A percentile compares a stretch with the other conserved stretches of the same genome.
These are phyloP conservation scores for Acer saccharum DNA, from an alignment of 345 rosid species.

Conservation along the genomic window DNA sequence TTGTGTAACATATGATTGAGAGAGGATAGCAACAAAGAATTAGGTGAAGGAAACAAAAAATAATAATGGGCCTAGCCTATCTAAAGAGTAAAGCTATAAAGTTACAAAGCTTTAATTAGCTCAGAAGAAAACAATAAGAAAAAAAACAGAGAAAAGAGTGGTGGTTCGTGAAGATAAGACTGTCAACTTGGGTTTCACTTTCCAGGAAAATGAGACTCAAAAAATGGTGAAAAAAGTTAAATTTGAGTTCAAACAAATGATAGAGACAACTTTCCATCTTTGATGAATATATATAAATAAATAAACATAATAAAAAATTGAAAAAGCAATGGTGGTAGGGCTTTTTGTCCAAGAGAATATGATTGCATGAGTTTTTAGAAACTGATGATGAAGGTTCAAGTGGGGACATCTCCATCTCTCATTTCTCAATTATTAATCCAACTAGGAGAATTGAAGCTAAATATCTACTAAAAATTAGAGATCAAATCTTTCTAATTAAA, in stretches of 20 bases:
- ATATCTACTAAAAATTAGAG: neutral
- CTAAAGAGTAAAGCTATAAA: no score
- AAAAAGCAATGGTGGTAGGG: slow-evolving; percentile 15
- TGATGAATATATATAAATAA: neutral
- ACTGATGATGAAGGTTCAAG: slow-evolving; percentile 27
- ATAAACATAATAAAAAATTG: neutral
- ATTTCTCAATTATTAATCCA: slow-evolving; percentile 33
- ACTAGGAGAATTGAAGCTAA: neutral
- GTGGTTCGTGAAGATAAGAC: neutral
- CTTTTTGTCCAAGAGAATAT: neutral
- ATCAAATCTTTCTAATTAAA: neutral
- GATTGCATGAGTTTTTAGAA: slow-evolving; percentile 10
- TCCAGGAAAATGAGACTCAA: slow-evolving; percentile 1
- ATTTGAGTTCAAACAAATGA: neutral
- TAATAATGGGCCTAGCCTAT: neutral
- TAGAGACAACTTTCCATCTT: neutral
- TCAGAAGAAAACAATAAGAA: slow-evolving; percentile 5
- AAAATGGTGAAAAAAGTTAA: neutral
- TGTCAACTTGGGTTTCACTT: slow-evolving; percentile 5
- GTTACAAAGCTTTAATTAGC: neutral
- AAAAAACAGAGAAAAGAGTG: neutral
- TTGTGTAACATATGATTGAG: neutral
- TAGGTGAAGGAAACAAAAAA: neutral
- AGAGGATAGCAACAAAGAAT: neutral
- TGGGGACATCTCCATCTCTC: slow-evolving; percentile 5